phyloP scores from a whole-genome alignment of 306 rosid species.

The Cicer cuneatum region DNA sequence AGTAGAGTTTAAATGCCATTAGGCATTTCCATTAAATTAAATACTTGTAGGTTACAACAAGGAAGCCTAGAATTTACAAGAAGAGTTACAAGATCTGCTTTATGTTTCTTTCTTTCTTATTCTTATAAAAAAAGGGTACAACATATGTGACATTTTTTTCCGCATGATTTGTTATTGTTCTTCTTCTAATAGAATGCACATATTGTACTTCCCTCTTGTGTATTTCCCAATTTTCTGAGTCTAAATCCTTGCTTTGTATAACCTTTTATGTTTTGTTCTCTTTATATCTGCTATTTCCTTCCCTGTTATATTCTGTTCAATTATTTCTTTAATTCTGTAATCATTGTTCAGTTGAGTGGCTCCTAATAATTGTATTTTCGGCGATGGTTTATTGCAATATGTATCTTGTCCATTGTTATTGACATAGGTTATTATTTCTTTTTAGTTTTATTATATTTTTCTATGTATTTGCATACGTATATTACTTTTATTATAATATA shows the following conservation, averaged over 20 bases:
- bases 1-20: neutral
- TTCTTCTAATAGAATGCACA: conserved; percentile 4
- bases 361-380: neutral
- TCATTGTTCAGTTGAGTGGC: neutral
- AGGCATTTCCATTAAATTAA: conserved; percentile 7
- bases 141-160: neutral
- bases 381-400: neutral
- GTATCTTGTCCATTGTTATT: neutral
- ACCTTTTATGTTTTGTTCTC: neutral
- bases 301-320: neutral
- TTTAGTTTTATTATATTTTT: neutral
- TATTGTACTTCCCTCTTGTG: neutral
- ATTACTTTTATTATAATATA: neutral
- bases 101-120: neutral
- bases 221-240: neutral
- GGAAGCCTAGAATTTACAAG: neutral
- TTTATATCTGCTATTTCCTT: neutral
- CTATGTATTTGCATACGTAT: neutral
- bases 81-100: neutral
- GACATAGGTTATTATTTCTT: neutral
- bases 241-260: neutral
- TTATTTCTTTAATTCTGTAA: neutral
- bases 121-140: neutral
- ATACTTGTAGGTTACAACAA: neutral
- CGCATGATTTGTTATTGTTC: neutral